Evolutionary conservation across 371 early-diverging fungal species (phyloP).

Genomic region (Zychaea mexicana): DNA sequence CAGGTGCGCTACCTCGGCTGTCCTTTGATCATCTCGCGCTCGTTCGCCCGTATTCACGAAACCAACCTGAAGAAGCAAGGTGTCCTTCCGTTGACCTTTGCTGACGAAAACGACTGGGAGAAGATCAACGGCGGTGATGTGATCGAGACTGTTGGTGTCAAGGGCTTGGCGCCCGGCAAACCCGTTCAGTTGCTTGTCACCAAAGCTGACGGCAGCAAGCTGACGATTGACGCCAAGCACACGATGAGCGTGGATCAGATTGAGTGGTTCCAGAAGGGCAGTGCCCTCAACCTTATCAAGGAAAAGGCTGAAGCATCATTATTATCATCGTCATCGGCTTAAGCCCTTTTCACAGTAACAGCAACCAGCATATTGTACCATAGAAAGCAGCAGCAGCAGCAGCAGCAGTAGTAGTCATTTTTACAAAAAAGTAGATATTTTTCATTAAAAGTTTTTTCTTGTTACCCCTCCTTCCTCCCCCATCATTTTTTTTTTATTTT

Average conservation of each 20-base stretch:
- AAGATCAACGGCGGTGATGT: conserved; percentile 77
- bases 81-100: conserved; percentile 92
- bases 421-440: not conserved
- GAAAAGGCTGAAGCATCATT: conserved; percentile 22
- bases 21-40: conserved; percentile 84
- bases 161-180: conserved; percentile 61
- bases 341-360: not conserved
- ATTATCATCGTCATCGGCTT: too few species aligned
- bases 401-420: not conserved
- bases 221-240: conserved; percentile 73
- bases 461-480: too few species aligned
- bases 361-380: not conserved
- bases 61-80: conserved; percentile 99
- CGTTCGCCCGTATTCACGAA: conserved; percentile 98
- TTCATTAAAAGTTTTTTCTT: too few species aligned
- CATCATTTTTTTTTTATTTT: too few species aligned
- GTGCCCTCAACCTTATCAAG: conserved; percentile 80
- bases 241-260: conserved; percentile 94
- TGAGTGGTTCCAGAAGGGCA: conserved; percentile 93
- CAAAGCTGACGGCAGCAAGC: conserved; percentile 59
- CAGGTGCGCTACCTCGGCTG: conserved; percentile 94
- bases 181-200: conserved; percentile 56
- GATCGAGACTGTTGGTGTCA: conserved; percentile 81
- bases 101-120: conserved; percentile 81
- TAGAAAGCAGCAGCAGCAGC: too few species aligned